phyloP scores from a whole-genome alignment of 768 basidiomycete genomes.

The Imleria badia region DNA sequence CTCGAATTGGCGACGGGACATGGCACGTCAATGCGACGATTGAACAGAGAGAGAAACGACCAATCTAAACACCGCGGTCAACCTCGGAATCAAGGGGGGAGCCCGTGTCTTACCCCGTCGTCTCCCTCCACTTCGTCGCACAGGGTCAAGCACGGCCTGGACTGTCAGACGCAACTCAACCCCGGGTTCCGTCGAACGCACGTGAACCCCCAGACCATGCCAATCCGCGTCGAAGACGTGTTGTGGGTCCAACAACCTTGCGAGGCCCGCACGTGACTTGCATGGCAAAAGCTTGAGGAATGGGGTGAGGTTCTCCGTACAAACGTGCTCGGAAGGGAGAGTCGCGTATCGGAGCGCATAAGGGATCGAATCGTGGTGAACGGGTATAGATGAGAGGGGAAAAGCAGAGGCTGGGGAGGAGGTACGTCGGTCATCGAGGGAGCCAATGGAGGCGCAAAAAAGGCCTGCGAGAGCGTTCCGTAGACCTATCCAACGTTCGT shows the following conservation, averaged over 20 bases:
- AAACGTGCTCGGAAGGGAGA: slow-evolving; percentile 84
- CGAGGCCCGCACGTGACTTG: slow-evolving; percentile 84
- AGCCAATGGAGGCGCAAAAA: slow-evolving; percentile 90
- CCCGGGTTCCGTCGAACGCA: slow-evolving; percentile 57
- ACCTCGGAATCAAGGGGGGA: neutral
- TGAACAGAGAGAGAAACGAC: slow-evolving; percentile 70
- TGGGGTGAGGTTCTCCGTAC: slow-evolving; percentile 96
- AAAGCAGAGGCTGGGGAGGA: slow-evolving; percentile 64
- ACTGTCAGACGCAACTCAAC: slow-evolving; percentile 67
- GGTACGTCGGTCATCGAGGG: slow-evolving; percentile 72
- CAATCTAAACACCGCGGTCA: slow-evolving; percentile 52
- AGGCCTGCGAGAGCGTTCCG: slow-evolving; percentile 89
- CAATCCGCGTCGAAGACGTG: slow-evolving; percentile 86
- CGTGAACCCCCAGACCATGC: slow-evolving; percentile 85
- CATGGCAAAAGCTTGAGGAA: slow-evolving; percentile 95
- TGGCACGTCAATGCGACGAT: slow-evolving; percentile 53
- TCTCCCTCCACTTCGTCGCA: slow-evolving; percentile 49
- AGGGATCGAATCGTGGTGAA: slow-evolving; percentile 34
- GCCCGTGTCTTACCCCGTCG: slow-evolving; percentile 49
- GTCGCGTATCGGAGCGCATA: slow-evolving; percentile 73
- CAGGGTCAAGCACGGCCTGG: slow-evolving; percentile 78
- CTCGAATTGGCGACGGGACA: slow-evolving; percentile 75
- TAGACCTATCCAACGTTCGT: slow-evolving; percentile 79
- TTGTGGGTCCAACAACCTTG: slow-evolving; percentile 80
- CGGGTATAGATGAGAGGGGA: slow-evolving; percentile 58